Base-by-base conservation (phyloP, 345 rosid genomes). In the Brassica incana region DNA sequence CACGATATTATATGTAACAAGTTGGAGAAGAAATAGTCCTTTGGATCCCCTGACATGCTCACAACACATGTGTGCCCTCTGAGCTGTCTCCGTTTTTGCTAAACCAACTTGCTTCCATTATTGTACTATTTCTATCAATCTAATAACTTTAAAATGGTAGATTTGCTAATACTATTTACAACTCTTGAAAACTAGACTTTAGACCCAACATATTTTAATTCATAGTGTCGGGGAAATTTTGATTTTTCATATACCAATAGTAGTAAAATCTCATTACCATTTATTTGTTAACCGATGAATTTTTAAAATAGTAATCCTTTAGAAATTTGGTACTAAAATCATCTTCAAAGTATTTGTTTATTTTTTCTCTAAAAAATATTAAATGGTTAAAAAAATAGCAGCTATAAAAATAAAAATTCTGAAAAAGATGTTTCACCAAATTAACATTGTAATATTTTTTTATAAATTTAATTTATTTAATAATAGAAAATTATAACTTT, bases 31-130 rank as follows among this genome's bases (percentile, higher is more conserved):
- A 75, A 75, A 70, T 15, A 70, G 69, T 75, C 83, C 76, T 40
- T 80, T 18, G 83, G 83, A 80, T 75, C 40, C 73, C 40, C 83
- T 80, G 77, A 80, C 83, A 75, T 75, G 83, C 63, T 64, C 68
- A 70, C 83, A 80, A 80, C 79, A 75, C 83, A 80, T 80, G 83
- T 75, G 75, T 70, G 2, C 72, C 67, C 72, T 64, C 40, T 75
- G 27, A 75, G 67, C 83, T 75, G 80, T 80, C 71, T 68, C 58
- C 70, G 68, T 45, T 67, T 59, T 72, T 73, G 10, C 35, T 50
- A 54, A 63, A 40, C 54, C 83, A 80, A 80, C 76, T 70, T 75
- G 83, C 72, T 29, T 75, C 79, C 62, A 80, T 80, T 80, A 69
- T 80, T 64, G 70, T 38, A 65, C 30, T 64, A 6, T 64, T 64